Base-by-base conservation (phyloP, 768 basidiomycete genomes). In the Holtermanniella nyarrowii region DNA sequence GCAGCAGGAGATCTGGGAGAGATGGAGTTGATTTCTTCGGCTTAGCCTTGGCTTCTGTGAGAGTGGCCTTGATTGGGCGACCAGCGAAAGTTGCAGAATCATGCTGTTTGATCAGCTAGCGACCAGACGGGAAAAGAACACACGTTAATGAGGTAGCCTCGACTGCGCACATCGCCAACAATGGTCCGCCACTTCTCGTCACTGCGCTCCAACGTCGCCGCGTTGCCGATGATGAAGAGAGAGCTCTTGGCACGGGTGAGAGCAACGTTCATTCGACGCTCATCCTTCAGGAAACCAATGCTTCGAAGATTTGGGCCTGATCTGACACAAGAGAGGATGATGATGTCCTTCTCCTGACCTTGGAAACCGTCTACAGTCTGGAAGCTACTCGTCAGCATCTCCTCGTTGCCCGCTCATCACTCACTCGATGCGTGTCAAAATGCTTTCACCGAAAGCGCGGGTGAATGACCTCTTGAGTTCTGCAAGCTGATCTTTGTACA, bases 331-430 rank as follows among this genome's bases (percentile, higher is more conserved):
- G 95, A 97, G 18, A 99, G 77, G 58, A 99, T 96, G 72, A 99
- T 93, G 48, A 99, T 80, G 60, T 93, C 88, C 69, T 99, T 99
- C 71, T 99, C 95, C 74, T 99, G 95, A 44, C 95, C 95, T 71
- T 99, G 95, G 66, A 97, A 97, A 10, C 93, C 95, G 72, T 99
- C 93, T 37, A 99, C 93, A 0, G 95, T 97, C 67, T 95, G 86
- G 75, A 99, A 96, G 63, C 70, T 72, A 25, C 16, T 1, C 20
- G 39, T 25, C 24, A 50, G 42, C 44, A 42, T 11, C 13, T 24
- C 7, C 41, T 16, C 10, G 4, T 45, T 4, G n/a, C 26, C 7
- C 5, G 18, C 10, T 26, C 13, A 14, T 21, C 5, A 64, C 70
- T 62, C 52, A 72, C 71, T 91, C 85, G 37, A 99, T 80, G 41